Conservation (phyloP, 2,329 filamentous ascomycete genomes). For the Coleophoma crateriformis region DNA sequence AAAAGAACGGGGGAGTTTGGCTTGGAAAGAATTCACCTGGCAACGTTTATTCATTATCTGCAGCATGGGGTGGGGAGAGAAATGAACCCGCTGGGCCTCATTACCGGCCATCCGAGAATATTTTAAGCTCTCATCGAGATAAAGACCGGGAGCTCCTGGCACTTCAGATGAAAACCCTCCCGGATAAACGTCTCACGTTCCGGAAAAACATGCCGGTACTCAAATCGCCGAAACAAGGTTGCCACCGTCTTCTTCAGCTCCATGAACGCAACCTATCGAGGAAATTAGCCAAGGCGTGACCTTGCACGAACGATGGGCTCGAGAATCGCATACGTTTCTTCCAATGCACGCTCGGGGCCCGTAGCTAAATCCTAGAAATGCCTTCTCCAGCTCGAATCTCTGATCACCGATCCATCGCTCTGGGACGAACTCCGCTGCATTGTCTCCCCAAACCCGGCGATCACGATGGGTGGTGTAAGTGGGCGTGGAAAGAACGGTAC, state of each 20-base stretch:
- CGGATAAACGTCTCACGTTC: constrained; percentile 74
- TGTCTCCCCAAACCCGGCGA: constrained; percentile 62
- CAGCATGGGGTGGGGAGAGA: too few species aligned
- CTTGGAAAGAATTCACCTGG: too few species aligned
- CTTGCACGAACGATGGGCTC: not conserved
- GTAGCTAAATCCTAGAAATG: constrained; percentile 68
- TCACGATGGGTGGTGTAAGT: constrained; percentile 77
- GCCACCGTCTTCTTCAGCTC: constrained; percentile 72
- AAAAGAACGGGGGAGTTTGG: too few species aligned
- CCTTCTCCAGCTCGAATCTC: constrained; percentile 59
- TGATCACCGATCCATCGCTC: constrained; percentile 36
- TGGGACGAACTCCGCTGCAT: constrained; percentile 57
- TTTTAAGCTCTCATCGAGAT: not conserved
- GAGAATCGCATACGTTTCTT: constrained; percentile 50
- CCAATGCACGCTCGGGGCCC: constrained; percentile 67
- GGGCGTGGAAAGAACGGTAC: constrained; percentile 70
- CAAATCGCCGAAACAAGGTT: constrained; percentile 54
- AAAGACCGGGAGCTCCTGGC: not conserved
- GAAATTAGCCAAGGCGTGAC: not conserved
- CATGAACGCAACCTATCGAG: constrained; percentile 58
- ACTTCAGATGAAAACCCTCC: constrained; percentile 55
- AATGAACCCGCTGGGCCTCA: too few species aligned
- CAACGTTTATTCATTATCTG: too few species aligned
- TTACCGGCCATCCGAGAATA: too few species aligned
- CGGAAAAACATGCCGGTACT: constrained; percentile 59